Evolutionary conservation across 1,284 basidiomycete species (phyloP).

Genomic region (Trametes hirsuta): DNA sequence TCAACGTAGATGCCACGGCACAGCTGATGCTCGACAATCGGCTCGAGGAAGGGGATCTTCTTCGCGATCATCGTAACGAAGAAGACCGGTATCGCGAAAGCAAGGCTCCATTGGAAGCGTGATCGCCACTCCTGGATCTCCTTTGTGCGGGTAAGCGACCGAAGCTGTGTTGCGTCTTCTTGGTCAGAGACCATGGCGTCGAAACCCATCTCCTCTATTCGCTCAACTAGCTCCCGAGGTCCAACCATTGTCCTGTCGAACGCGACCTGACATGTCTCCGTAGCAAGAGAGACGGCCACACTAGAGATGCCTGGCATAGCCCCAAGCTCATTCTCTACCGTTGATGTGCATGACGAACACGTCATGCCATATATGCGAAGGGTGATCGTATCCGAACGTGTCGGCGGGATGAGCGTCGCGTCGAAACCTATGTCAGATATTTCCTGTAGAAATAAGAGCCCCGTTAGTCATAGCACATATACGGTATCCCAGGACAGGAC

Average conservation of each 20-base stretch:
- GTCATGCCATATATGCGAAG: constrained; percentile 92
- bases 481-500: too few species aligned
- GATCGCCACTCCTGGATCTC: constrained; percentile 90
- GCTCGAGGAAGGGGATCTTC: constrained; percentile 65
- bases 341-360: constrained; percentile 80
- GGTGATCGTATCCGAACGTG: constrained; percentile 66
- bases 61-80: constrained; percentile 88
- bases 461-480: too few species aligned
- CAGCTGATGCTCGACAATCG: constrained; percentile 52
- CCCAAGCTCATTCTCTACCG: constrained; percentile 75
- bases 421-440: constrained; percentile 94
- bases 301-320: constrained; percentile 76
- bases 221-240: constrained; percentile 85
- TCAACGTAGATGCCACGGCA: constrained; percentile 79
- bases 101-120: constrained; percentile 77
- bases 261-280: constrained; percentile 73
- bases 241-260: constrained; percentile 80
- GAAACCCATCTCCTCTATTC: constrained; percentile 88
- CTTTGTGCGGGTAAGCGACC: constrained; percentile 88
- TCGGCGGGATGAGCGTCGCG: constrained; percentile 71
- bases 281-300: constrained; percentile 74
- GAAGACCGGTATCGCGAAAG: constrained; percentile 93
- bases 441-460: constrained; percentile 53
- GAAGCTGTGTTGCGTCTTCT: constrained; percentile 85
- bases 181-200: constrained; percentile 88